Evolutionary conservation across 305 asterid species (phyloP).

Genomic region (Fraxinus sp.): DNA sequence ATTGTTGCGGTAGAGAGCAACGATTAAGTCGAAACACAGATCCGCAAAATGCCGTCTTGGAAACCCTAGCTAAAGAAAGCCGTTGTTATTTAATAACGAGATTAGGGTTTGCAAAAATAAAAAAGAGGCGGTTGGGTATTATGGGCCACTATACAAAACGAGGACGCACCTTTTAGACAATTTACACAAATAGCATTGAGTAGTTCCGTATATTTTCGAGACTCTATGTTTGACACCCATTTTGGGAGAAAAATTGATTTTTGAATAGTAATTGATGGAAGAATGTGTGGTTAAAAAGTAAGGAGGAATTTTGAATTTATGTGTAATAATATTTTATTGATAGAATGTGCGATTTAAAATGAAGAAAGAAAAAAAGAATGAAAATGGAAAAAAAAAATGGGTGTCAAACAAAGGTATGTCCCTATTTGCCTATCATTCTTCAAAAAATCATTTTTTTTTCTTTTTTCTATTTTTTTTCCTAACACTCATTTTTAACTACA

Average conservation of each 20-base stretch:
- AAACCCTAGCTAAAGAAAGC: slow-evolving; percentile 5
- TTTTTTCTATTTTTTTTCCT: too few relatives aligned
- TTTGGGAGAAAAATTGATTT: too few relatives aligned
- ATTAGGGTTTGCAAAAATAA: slow-evolving; percentile 11
- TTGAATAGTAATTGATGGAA: too few relatives aligned
- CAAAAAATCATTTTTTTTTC: neutral
- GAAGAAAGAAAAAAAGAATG: too few relatives aligned
- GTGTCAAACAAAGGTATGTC: neutral
- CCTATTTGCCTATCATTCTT: neutral
- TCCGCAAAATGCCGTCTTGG: slow-evolving; percentile 13
- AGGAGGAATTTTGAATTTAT: too few relatives aligned
- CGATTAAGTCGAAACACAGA: neutral
- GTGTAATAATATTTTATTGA: too few relatives aligned
- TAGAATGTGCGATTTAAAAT: too few relatives aligned
- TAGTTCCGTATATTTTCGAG: neutral
- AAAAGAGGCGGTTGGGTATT: neutral
- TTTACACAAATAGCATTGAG: neutral
- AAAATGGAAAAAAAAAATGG: too few relatives aligned
- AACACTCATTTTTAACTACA: too few relatives aligned
- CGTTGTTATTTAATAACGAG: slow-evolving; percentile 3
- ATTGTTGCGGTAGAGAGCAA: slow-evolving; percentile 29
- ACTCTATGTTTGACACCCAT: too few relatives aligned
- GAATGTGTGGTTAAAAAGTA: too few relatives aligned
- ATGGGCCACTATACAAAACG: neutral
- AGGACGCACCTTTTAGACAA: neutral